These are phyloP conservation scores for Cryptomeria japonica DNA, from an alignment of 75 land plant species.

Conservation along the genomic window DNA sequence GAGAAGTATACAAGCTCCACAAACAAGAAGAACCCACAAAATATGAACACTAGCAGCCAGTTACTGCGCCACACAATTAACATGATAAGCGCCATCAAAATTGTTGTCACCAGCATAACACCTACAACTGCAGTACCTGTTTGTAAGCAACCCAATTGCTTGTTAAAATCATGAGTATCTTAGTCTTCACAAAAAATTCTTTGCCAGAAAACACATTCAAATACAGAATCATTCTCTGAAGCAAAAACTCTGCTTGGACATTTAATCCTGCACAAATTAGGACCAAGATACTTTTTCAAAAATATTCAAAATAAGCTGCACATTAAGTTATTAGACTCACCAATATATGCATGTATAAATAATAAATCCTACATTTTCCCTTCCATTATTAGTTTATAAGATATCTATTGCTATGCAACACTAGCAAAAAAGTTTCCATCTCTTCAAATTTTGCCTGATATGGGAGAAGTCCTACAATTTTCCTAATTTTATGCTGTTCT, in stretches of 20 bases:
- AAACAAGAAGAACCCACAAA: constrained; percentile 22
- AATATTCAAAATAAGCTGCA: no score
- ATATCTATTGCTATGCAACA: no score
- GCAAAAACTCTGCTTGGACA: no score
- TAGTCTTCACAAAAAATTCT: not conserved
- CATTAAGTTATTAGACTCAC: no score
- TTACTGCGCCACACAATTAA: constrained; percentile 40
- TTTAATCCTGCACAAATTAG: not conserved
- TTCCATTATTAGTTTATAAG: no score
- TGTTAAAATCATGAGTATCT: not conserved
- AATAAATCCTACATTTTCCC: no score
- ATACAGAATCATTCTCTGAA: not conserved
- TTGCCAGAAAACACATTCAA: not conserved
- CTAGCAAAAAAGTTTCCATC: no score
- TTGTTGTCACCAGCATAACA: constrained; percentile 48
- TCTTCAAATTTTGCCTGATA: no score
- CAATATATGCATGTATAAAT: no score
- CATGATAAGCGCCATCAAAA: constrained; percentile 37
- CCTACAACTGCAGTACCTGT: constrained; percentile 37
- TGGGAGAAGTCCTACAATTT: not conserved
- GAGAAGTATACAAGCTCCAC: constrained; percentile 57
- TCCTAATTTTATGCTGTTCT: not conserved
- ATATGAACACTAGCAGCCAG: constrained; percentile 17
- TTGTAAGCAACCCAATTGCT: not conserved
- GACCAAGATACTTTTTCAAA: no score